Percentiles rank a stretch among this genome's conserved stretches.
Evolutionary conservation across 1,139 yeast genomes (phyloP).

Genomic region (Taphrina pruni): DNA sequence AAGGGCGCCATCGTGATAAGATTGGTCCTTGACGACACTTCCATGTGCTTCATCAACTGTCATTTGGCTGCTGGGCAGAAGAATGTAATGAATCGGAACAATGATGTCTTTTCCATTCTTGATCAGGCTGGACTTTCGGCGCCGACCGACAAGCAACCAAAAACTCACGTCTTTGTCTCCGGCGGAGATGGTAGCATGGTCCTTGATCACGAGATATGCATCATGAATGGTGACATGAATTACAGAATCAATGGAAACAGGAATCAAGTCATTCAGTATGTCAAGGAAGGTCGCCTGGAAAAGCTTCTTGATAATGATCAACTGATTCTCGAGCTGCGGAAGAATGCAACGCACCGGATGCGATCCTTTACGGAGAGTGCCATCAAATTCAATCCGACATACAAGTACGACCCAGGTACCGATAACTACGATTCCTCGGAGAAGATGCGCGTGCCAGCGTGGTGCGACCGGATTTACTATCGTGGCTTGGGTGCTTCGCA

Average conservation of each 20-base stretch:
- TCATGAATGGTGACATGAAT: constrained; percentile 94
- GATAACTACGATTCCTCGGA: constrained; percentile 81
- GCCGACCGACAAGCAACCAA: constrained; percentile 56
- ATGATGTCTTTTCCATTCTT: constrained; percentile 73
- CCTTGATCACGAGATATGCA: constrained; percentile 79
- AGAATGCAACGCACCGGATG: constrained; percentile 66
- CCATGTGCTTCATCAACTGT: constrained; percentile 79
- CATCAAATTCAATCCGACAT: constrained; percentile 82
- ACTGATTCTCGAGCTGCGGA: constrained; percentile 69
- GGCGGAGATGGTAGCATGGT: constrained; percentile 60
- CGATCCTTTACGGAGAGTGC: constrained; percentile 73
- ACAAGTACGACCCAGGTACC: constrained; percentile 87
- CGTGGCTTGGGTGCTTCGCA: constrained; percentile 55
- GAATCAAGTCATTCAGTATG: constrained; percentile 67
- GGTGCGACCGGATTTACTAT: constrained; percentile 90
- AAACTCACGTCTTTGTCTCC: constrained; percentile 56
- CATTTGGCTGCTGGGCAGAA: constrained; percentile 91
- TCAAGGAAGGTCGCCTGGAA: constrained; percentile 60
- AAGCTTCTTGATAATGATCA: constrained; percentile 76
- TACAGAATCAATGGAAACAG: constrained; percentile 75
- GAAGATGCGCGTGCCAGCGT: constrained; percentile 91
- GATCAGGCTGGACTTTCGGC: constrained; percentile 58
- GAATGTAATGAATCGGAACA: constrained; percentile 79
- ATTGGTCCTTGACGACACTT: constrained; percentile 73
- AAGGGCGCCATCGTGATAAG: constrained; percentile 93